Evolutionary conservation across 2,329 filamentous ascomycete species (phyloP).

Genomic region (Calonectria hawksworthii): DNA sequence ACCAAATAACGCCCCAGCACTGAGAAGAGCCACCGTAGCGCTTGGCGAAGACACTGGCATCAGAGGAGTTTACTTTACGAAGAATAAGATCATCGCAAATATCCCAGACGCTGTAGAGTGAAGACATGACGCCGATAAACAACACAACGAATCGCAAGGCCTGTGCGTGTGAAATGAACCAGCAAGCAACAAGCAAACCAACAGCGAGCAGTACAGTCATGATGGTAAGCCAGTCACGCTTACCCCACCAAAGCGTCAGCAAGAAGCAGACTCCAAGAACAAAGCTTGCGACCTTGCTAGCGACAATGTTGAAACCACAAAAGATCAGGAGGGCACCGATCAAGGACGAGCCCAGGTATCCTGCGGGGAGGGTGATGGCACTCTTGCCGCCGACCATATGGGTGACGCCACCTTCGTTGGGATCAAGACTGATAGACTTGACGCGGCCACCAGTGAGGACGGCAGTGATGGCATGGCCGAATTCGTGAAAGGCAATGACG

Average conservation of each 20-base stretch:
- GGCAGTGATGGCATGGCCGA: constrained; percentile 81
- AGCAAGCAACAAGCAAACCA: constrained; percentile 79
- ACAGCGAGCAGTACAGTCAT: constrained; percentile 78
- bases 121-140: constrained; percentile 87
- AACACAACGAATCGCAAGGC: constrained; percentile 81
- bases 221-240: constrained; percentile 83
- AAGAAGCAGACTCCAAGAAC: constrained; percentile 81
- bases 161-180: constrained; percentile 85
- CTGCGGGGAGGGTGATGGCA: constrained; percentile 80
- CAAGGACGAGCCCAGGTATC: constrained; percentile 82
- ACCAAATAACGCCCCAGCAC: constrained; percentile 87
- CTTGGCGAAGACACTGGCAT: constrained; percentile 84
- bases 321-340: constrained; percentile 85
- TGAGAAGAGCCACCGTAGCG: constrained; percentile 84
- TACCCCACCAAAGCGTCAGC: constrained; percentile 86
- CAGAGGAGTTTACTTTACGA: constrained; percentile 83
- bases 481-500: constrained; percentile 86
- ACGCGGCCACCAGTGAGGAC: constrained; percentile 81
- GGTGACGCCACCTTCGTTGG: constrained; percentile 84
- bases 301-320: constrained; percentile 85
- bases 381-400: constrained; percentile 81
- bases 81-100: constrained; percentile 88
- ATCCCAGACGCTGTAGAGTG: constrained; percentile 86
- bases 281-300: constrained; percentile 83
- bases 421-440: constrained; percentile 81